Conservation (phyloP, 2,329 filamentous ascomycete species). For the Colletotrichum musae region DNA sequence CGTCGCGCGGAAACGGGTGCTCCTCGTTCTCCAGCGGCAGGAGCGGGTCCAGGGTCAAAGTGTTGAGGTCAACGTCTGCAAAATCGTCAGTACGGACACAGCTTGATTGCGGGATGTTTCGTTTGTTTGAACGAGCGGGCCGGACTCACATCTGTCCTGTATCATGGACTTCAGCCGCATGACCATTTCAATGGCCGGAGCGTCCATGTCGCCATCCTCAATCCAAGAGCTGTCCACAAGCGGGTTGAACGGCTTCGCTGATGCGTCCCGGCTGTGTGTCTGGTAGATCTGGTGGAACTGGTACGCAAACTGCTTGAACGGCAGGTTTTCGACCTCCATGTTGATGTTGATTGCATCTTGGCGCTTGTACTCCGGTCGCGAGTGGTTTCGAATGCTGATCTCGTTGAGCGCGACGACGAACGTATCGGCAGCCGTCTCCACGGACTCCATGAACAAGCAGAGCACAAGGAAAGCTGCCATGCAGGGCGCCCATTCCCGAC, state of each 20-base stretch:
- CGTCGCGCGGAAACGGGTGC: constrained; percentile 63
- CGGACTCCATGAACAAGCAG: constrained; percentile 71
- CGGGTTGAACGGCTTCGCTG: constrained; percentile 68
- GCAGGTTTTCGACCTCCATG: constrained; percentile 69
- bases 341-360: constrained; percentile 62
- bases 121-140: background rate
- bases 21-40: constrained; percentile 57
- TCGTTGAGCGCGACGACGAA: constrained; percentile 68
- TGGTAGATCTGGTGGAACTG: constrained; percentile 74
- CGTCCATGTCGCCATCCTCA: constrained; percentile 62
- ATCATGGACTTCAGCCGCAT: constrained; percentile 60
- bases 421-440: constrained; percentile 67
- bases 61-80: constrained; percentile 59
- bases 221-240: constrained; percentile 61
- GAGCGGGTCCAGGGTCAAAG: constrained; percentile 62
- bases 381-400: constrained; percentile 58
- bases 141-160: constrained; percentile 60
- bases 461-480: constrained; percentile 70
- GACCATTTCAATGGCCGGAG: constrained; percentile 62
- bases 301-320: constrained; percentile 72
- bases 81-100: background rate
- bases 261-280: constrained; percentile 66
- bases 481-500: constrained; percentile 70
- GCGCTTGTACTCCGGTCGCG: constrained; percentile 55
- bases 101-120: background rate